Evolutionary conservation across 1,284 basidiomycete genomes (phyloP), one percentile per base, ranked within the genome.

Genomic region (Volvariella surrecta): DNA sequence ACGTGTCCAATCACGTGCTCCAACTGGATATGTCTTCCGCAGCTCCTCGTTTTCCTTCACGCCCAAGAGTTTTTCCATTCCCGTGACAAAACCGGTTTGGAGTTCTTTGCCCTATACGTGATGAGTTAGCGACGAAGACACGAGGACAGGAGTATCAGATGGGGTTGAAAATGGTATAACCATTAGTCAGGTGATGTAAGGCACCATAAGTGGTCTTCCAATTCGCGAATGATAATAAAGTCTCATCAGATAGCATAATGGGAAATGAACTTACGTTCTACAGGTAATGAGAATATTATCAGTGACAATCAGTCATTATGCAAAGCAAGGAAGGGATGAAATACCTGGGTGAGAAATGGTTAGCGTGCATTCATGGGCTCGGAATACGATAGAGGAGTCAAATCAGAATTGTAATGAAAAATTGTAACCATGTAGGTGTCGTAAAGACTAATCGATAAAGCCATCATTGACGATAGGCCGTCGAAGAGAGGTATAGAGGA

Each of bases 401-500:
- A 39, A 43, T 52, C 39, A 39, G 40, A 55, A 52, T 50, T 6
- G 13, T 32, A 43, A 7, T 19, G 34, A 22, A 22, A 34, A 22
- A 42, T 57, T 73, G 61, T 75, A 82, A 82, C 79, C 81, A 82
- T 73, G 58, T 46, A 50, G 52, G 48, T 56, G 79, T 88, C 85
- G 86, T 82, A 62, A 87, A 88, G 85, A 89, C 84, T 87, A 88
- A 89, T 87, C 84, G 80, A 73, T 73, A 52, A 52, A 67, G 63
- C 74, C 83, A 85, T 86, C 31, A 49, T 39, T 42, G 24, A 45
- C 37, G 35, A 42, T 19, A 44, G 17, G 16, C 37, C 6, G 18
- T 43, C 40, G 32, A 24, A 3, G 21, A 45, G 10, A 16, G 42
- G 34, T 4, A 35, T 4, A 40, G 42, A 39, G 21, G 49, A 45